Conservation (phyloP, 805 yeast species). For the Phaffomyces antillensis region DNA sequence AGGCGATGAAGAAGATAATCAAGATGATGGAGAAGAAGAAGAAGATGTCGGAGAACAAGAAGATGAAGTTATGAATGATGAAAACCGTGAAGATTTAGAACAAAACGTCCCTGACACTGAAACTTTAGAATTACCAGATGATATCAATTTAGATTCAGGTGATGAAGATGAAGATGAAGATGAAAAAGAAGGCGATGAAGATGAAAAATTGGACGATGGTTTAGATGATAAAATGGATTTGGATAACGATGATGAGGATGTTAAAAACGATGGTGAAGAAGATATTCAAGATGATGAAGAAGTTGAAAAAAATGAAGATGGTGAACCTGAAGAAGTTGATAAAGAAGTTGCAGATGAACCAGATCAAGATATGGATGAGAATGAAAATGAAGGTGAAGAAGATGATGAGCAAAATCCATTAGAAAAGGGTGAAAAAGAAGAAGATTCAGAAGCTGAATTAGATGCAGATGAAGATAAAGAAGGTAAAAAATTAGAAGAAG, state of each 20-base stretch:
- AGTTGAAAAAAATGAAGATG: slow-evolving; percentile 26
- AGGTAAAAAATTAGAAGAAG: slow-evolving; percentile 23
- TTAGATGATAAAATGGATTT: slow-evolving; percentile 40
- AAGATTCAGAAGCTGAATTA: slow-evolving; percentile 24
- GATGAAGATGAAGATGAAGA: slow-evolving; percentile 54
- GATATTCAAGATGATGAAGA: slow-evolving; percentile 26
- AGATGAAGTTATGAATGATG: slow-evolving; percentile 58
- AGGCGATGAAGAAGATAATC: slow-evolving; percentile 44
- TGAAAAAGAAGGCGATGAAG: slow-evolving; percentile 34
- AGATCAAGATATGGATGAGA: slow-evolving; percentile 30
- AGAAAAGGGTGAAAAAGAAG: slow-evolving; percentile 26
- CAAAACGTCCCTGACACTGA: slow-evolving; percentile 77
- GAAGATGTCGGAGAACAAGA: slow-evolving; percentile 81
- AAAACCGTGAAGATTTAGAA: slow-evolving; percentile 55
- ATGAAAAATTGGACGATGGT: slow-evolving; percentile 27
- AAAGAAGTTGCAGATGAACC: slow-evolving; percentile 23
- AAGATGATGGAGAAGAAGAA: slow-evolving; percentile 51
- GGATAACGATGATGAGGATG: slow-evolving; percentile 29
- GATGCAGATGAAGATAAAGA: slow-evolving; percentile 13
- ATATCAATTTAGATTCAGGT: slow-evolving; percentile 80
- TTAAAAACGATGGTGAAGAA: slow-evolving; percentile 17
- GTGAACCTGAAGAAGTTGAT: slow-evolving; percentile 21
- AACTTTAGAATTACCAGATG: slow-evolving; percentile 86
- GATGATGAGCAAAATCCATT: slow-evolving; percentile 26
- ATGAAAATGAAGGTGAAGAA: slow-evolving; percentile 22